These are phyloP conservation scores for Porodaedalea pini DNA, from an alignment of 1,284 basidiomycete species.

Conservation along the genomic window DNA sequence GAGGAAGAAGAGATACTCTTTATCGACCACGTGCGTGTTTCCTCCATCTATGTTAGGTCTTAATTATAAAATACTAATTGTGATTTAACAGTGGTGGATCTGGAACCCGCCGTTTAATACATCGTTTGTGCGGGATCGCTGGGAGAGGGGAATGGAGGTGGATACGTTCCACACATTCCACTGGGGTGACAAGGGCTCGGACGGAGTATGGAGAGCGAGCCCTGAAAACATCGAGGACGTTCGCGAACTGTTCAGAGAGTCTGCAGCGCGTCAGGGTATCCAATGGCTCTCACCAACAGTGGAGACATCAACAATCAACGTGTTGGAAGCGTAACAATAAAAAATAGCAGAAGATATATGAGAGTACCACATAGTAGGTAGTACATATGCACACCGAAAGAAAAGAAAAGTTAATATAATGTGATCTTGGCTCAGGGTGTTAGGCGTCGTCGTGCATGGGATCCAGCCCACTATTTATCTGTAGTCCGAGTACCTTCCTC, in stretches of 20 bases:
- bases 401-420: too few relatives aligned
- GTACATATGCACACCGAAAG: too few relatives aligned
- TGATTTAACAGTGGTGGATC: conserved; percentile 42
- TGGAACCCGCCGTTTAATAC: conserved; percentile 44
- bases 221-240: conserved; percentile 37
- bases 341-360: too few relatives aligned
- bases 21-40: conserved; percentile 42
- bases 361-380: too few relatives aligned
- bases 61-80: not conserved
- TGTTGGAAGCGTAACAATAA: too few relatives aligned
- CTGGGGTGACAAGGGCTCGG: conserved; percentile 38
- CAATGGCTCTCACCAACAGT: conserved; percentile 14
- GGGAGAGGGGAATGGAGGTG: conserved; percentile 43
- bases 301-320: not conserved
- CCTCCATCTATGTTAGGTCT: not conserved
- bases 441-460: too few relatives aligned
- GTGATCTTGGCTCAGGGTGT: too few relatives aligned
- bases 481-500: too few relatives aligned
- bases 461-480: too few relatives aligned
- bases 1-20: conserved; percentile 39
- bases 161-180: conserved; percentile 51
- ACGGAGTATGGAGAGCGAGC: conserved; percentile 37
- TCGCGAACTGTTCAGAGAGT: conserved; percentile 35
- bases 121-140: conserved; percentile 43
- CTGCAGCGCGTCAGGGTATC: conserved; percentile 35